A percentile compares a stretch with the other conserved stretches of the same genome.
Evolutionary conservation across 1,284 basidiomycete genomes (phyloP).

Genomic region (Phlebopus sp.): DNA sequence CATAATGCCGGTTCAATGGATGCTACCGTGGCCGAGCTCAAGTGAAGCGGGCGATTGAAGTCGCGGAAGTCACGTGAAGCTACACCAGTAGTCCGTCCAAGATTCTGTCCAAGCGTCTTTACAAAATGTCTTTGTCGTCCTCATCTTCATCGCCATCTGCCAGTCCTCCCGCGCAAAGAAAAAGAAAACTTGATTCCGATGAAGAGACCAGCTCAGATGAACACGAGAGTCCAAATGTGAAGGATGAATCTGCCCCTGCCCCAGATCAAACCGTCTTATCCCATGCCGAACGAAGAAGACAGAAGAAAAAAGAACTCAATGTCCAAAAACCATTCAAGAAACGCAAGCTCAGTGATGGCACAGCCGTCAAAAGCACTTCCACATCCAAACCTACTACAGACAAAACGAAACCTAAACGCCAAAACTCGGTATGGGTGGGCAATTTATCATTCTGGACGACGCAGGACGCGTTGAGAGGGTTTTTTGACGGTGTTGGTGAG

Average conservation of each 20-base stretch:
- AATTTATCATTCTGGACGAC: conserved; percentile 93
- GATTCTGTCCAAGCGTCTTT: too few relatives aligned
- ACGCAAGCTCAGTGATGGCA: conserved; percentile 44
- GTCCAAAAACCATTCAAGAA: conserved; percentile 38
- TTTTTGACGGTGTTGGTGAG: conserved; percentile 73
- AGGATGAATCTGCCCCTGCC: conserved; percentile 5
- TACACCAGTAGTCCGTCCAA: too few relatives aligned
- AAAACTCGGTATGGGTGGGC: conserved; percentile 93
- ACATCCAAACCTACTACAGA: not conserved
- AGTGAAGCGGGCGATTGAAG: too few relatives aligned
- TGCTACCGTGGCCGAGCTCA: too few relatives aligned
- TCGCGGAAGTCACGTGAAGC: too few relatives aligned
- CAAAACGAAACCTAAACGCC: conserved; percentile 41
- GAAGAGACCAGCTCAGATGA: conserved; percentile 9
- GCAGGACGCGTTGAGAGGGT: conserved; percentile 61
- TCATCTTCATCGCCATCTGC: conserved; percentile 21
- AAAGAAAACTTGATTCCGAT: conserved; percentile 16
- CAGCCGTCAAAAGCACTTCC: conserved; percentile 24
- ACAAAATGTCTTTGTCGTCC: conserved; percentile 11
- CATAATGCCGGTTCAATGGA: too few relatives aligned
- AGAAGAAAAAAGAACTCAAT: conserved; percentile 52
- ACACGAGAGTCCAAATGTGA: conserved; percentile 13
- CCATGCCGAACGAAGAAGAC: conserved; percentile 65
- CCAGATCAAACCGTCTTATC: conserved; percentile 54
- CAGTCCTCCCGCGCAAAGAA: conserved; percentile 15